Conservation (phyloP, 2,329 filamentous ascomycete genomes). For the Fusarium sp. region DNA sequence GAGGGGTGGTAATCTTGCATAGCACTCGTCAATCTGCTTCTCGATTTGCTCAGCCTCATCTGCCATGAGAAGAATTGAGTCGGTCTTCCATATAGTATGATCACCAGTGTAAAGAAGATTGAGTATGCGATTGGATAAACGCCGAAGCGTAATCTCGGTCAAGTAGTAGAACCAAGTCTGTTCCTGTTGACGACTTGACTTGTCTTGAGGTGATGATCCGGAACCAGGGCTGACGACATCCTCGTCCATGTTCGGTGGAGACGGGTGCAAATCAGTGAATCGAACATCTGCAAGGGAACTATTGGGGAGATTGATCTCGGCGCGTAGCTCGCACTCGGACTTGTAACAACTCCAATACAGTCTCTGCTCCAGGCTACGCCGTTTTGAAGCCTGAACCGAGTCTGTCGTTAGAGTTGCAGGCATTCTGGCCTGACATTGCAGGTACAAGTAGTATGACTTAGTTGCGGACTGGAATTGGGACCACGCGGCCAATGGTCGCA, state of each 20-base stretch:
- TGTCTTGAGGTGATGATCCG: neutral
- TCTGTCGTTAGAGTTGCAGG: neutral
- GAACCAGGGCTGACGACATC: neutral
- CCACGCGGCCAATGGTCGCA: conserved; percentile 56
- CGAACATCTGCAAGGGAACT: conserved; percentile 54
- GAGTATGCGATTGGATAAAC: neutral
- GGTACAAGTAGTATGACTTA: conserved; percentile 54
- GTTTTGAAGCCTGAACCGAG: neutral
- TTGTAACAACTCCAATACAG: conserved; percentile 62
- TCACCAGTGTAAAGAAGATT: neutral
- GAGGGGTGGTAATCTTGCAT: neutral
- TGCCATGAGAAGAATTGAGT: neutral
- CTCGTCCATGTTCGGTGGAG: neutral
- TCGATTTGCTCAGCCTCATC: neutral
- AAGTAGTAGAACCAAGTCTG: neutral
- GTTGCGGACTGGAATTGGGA: conserved; percentile 54
- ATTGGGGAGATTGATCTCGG: conserved; percentile 57
- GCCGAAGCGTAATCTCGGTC: neutral
- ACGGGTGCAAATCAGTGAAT: conserved; percentile 50
- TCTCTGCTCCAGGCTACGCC: neutral
- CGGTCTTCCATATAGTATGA: neutral
- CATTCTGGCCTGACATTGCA: conserved; percentile 36
- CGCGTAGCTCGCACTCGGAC: conserved; percentile 59
- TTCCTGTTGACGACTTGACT: neutral
- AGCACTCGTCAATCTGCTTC: neutral